Evolutionary conservation across 306 rosid genomes (phyloP).

Genomic region (Cicer bijugum): DNA sequence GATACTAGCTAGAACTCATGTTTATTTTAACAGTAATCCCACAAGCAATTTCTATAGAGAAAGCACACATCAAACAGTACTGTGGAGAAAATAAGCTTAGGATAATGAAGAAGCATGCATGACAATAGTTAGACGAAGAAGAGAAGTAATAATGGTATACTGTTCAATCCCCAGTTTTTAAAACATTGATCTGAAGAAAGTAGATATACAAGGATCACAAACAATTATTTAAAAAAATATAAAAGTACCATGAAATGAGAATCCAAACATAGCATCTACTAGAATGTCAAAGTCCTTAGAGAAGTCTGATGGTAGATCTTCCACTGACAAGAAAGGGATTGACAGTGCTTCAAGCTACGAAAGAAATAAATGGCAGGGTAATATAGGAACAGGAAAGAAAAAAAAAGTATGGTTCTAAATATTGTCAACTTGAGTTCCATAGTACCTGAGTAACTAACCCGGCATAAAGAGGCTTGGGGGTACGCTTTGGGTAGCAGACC

Average conservation of each 20-base stretch:
- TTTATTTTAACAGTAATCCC: slow-evolving; percentile 27
- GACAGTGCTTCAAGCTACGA: slow-evolving; percentile 86
- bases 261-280: slow-evolving; percentile 90
- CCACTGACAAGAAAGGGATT: slow-evolving; percentile 80
- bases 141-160: not conserved
- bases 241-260: slow-evolving; percentile 87
- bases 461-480: slow-evolving; percentile 78
- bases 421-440: slow-evolving; percentile 32
- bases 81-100: slow-evolving; percentile 9
- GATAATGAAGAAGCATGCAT: not conserved
- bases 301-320: slow-evolving; percentile 73
- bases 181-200: slow-evolving; percentile 11
- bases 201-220: not conserved
- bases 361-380: slow-evolving; percentile 12
- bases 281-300: slow-evolving; percentile 73
- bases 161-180: slow-evolving; percentile 24
- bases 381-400: not conserved
- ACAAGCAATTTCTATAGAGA: slow-evolving; percentile 14
- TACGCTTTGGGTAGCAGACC: slow-evolving; percentile 85
- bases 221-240: slow-evolving; percentile 1
- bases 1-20: slow-evolving; percentile 13
- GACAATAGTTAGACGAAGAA: not conserved
- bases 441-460: slow-evolving; percentile 92
- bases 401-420: not conserved
- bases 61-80: not conserved